These are phyloP conservation scores for Chlorella sp. DNA, from an alignment of 139 green algal genomes.

Conservation along the genomic window DNA sequence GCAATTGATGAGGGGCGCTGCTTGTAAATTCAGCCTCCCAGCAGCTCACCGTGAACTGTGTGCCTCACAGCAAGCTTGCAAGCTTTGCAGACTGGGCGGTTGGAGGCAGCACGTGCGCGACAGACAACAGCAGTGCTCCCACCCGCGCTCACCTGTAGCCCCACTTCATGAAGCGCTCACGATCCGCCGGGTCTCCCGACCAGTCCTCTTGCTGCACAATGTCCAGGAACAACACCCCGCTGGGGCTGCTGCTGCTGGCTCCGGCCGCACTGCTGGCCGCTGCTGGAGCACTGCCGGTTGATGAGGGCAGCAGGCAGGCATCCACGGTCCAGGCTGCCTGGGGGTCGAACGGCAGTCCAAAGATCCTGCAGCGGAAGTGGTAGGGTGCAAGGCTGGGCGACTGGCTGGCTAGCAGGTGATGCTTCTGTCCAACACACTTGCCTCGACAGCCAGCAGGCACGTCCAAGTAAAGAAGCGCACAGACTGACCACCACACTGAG, in stretches of 20 bases:
- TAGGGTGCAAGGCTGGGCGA: not conserved
- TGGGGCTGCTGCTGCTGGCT: not conserved
- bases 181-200: not conserved
- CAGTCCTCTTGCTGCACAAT: slow-evolving; percentile 42
- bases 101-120: too few relatives aligned
- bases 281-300: not conserved
- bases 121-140: too few relatives aligned
- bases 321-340: slow-evolving; percentile 18
- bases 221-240: slow-evolving; percentile 32
- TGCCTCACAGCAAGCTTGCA: too few relatives aligned
- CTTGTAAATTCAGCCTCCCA: too few relatives aligned
- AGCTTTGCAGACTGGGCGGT: too few relatives aligned
- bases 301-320: slow-evolving; percentile 10
- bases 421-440: too few relatives aligned
- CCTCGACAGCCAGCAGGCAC: too few relatives aligned
- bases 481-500: not conserved
- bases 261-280: not conserved
- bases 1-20: too few relatives aligned
- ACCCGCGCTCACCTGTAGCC: slow-evolving; percentile 37
- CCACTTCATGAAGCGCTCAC: slow-evolving; percentile 29
- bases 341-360: slow-evolving; percentile 12
- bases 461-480: too few relatives aligned
- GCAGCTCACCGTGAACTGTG: too few relatives aligned
- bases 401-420: too few relatives aligned
- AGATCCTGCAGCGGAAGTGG: slow-evolving; percentile 18